Evolutionary conservation across 768 basidiomycete genomes (phyloP).

Genomic region (Tulasnella sp.): DNA sequence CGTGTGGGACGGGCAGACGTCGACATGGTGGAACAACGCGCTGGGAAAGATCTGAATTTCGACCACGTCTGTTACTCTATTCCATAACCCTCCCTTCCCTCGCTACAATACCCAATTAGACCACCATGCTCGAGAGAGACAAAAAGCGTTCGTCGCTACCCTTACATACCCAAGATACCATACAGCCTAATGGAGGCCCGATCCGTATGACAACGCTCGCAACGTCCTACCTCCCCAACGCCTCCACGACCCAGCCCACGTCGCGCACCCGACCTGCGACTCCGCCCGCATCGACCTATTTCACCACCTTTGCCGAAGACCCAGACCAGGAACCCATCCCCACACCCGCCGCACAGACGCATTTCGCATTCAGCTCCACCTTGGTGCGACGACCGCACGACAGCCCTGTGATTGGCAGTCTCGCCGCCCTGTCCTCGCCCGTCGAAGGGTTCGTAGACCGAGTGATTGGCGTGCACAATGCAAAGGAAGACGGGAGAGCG

Average conservation of each 20-base stretch:
- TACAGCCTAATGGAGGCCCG: background rate
- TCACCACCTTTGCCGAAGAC: slow-evolving; percentile 44
- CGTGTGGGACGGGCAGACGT: slow-evolving; percentile 24
- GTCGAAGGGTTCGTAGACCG: slow-evolving; percentile 38
- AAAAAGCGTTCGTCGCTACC: slow-evolving; percentile 8
- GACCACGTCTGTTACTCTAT: background rate
- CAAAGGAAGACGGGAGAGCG: slow-evolving; percentile 26
- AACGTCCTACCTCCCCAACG: background rate
- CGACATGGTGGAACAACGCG: background rate
- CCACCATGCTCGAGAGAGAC: background rate
- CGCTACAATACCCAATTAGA: background rate
- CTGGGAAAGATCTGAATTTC: background rate
- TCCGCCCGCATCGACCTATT: slow-evolving; percentile 74
- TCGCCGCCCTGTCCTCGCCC: slow-evolving; percentile 23
- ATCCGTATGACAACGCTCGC: slow-evolving; percentile 1
- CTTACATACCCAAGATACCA: background rate
- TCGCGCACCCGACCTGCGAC: slow-evolving; percentile 22
- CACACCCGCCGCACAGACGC: slow-evolving; percentile 49
- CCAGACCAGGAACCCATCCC: slow-evolving; percentile 40
- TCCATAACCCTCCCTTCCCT: background rate
- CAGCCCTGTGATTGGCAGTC: slow-evolving; percentile 33
- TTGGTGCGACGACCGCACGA: slow-evolving; percentile 43
- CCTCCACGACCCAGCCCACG: background rate
- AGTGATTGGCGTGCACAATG: slow-evolving; percentile 24
- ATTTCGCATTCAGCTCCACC: slow-evolving; percentile 77